Conservation (phyloP, 441 rosid species). For the Gossypium laxum region DNA sequence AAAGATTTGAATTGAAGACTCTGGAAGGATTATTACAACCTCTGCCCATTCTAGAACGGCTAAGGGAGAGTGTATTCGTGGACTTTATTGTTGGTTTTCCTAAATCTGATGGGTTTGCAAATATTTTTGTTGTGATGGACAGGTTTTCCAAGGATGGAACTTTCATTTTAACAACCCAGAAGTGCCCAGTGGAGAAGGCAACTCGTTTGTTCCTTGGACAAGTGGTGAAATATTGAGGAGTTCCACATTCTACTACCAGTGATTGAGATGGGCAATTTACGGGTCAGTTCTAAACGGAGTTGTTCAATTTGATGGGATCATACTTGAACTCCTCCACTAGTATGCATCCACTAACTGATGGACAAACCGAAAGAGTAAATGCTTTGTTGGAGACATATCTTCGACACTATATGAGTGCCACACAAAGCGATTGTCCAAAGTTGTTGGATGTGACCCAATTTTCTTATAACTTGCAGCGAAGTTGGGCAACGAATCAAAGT, state of each 20-base stretch:
- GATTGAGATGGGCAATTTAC: neutral
- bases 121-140: neutral
- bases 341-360: neutral
- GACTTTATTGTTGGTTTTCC: neutral
- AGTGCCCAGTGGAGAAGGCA: too few relatives aligned
- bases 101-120: neutral
- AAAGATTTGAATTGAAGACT: neutral
- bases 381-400: neutral
- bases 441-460: neutral
- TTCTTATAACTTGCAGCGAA: neutral
- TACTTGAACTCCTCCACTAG: neutral
- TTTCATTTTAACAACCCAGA: neutral
- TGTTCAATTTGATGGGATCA: neutral
- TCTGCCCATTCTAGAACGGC: neutral
- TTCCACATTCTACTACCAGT: neutral
- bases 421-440: neutral
- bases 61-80: neutral
- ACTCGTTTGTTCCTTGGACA: neutral
- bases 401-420: neutral
- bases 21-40: neutral
- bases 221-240: neutral
- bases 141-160: neutral
- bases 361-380: neutral
- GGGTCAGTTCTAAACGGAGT: neutral
- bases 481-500: neutral